phyloP scores from a whole-genome alignment of 2,329 filamentous ascomycete species.

The Stagonosporopsis vannaccii region DNA sequence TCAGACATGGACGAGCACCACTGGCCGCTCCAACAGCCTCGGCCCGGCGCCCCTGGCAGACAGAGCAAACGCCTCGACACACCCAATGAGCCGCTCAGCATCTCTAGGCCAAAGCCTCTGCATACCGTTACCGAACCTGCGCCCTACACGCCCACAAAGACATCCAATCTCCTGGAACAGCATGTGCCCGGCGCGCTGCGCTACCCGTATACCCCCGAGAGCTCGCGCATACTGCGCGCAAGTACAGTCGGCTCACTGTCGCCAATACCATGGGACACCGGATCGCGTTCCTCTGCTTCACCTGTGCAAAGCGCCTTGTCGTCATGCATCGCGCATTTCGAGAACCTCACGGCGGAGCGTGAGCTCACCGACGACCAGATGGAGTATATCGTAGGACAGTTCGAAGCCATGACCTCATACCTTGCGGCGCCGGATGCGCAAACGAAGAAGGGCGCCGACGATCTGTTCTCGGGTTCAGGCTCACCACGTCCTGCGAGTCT shows the following conservation, averaged over 20 bases:
- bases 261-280: conserved; percentile 37
- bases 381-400: conserved; percentile 43
- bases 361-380: conserved; percentile 45
- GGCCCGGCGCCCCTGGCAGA: conserved; percentile 7
- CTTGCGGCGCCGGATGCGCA: conserved; percentile 40
- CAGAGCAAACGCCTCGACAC: conserved; percentile 21
- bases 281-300: conserved; percentile 28
- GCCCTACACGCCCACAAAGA: conserved; percentile 34
- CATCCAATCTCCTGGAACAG: conserved; percentile 19
- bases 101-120: conserved; percentile 25
- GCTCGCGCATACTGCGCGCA: conserved; percentile 30
- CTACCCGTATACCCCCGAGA: conserved; percentile 46
- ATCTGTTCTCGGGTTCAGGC: conserved; percentile 26
- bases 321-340: conserved; percentile 42
- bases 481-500: conserved; percentile 11
- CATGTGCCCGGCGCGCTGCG: conserved; percentile 26
- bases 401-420: conserved; percentile 42
- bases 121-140: conserved; percentile 26
- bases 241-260: conserved; percentile 24
- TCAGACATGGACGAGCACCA: conserved; percentile 17
- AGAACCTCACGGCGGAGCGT: conserved; percentile 39
- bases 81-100: conserved; percentile 19
- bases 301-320: conserved; percentile 42
- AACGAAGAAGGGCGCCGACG: conserved; percentile 27
- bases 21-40: conserved; percentile 20